Evolutionary conservation across 805 yeast species (phyloP), one percentile per base, ranked within the genome.

Genomic region (Wickerhamia fluorescens): DNA sequence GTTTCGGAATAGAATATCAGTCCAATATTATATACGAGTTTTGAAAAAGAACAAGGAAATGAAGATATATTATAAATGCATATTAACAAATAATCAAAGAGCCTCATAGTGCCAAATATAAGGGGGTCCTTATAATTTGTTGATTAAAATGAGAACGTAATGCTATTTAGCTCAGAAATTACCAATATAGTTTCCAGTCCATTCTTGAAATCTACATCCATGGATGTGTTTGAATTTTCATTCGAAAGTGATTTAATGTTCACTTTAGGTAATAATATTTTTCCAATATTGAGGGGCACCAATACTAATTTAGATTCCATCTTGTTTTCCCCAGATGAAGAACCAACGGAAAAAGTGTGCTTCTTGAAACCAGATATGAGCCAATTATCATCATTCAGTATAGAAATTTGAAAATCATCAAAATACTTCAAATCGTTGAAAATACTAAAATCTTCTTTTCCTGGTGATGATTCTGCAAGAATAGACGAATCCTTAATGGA

Each of bases 241-340:
- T 29, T 25, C 6, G 26, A 18, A n/a, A 41, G 28, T 20, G 49
- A 40, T 38, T 50, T 53, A 6, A 66, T 44, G 10, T 66, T 69
- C 4, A 84, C 59, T 31, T 61, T 68, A 0, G 96, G 96, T 20
- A 83, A 58, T 2, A 64, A 53, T 7, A 88, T 47, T 34, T 78
- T 76, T 0, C 97, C 96, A 14, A 78, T 73, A 36, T 73, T 78
- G 30, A 86, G 50, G 1, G 97, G 96, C 10, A 85, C 67, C 36
- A 88, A 51, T 3, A 68, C 56, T 11, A 87, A 34, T 11, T 65
- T 51, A 20, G 63, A 35, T 10, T 33, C 35, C 15, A 37, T 30
- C n/a, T 23, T 28, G 24, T 25, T 33, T 15, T 31, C 44, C 22
- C 11, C 14, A 2, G n/a, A 7, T 6, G 20, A 24, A 16, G 20